A percentile compares a stretch with the other conserved stretches of the same genome.
Conservation (phyloP, 2,329 filamentous ascomycete species). For the Kalmusia sp. region DNA sequence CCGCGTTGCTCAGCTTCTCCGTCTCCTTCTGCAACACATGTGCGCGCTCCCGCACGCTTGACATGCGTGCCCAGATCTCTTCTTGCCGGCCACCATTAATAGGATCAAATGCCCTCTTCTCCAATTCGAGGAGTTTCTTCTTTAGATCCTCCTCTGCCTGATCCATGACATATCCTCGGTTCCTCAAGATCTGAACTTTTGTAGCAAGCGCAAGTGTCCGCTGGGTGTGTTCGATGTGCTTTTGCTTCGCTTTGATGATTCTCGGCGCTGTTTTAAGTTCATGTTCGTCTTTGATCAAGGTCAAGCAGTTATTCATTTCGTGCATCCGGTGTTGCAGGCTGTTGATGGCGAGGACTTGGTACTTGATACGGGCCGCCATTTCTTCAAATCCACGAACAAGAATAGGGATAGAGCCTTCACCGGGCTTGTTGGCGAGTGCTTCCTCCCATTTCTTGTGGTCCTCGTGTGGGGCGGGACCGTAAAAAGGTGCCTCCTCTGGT, state of each 20-base stretch:
- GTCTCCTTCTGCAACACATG: slow-evolving; percentile 76
- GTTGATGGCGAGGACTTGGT: slow-evolving; percentile 72
- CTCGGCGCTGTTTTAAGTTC: slow-evolving; percentile 79
- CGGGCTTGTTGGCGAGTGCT: slow-evolving; percentile 80
- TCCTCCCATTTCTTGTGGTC: slow-evolving; percentile 84
- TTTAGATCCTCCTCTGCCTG: slow-evolving; percentile 80
- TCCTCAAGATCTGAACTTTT: slow-evolving; percentile 80
- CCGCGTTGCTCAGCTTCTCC: slow-evolving; percentile 65
- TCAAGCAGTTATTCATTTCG: slow-evolving; percentile 78
- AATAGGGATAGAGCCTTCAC: slow-evolving; percentile 77
- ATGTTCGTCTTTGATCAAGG: slow-evolving; percentile 75
- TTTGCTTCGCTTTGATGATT: slow-evolving; percentile 73
- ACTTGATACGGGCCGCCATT: slow-evolving; percentile 73
- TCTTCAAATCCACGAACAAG: slow-evolving; percentile 76
- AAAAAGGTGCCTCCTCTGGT: slow-evolving; percentile 76
- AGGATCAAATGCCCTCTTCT: slow-evolving; percentile 75
- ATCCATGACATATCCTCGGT: slow-evolving; percentile 81
- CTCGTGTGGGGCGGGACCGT: slow-evolving; percentile 72
- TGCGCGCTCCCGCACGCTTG: slow-evolving; percentile 75
- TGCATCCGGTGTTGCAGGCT: slow-evolving; percentile 76
- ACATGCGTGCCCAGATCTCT: slow-evolving; percentile 84
- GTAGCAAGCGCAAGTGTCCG: slow-evolving; percentile 77
- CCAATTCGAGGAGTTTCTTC: slow-evolving; percentile 72
- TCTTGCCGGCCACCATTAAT: slow-evolving; percentile 77
- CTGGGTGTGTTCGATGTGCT: slow-evolving; percentile 75